phyloP scores from a whole-genome alignment of 495 filamentous ascomycete genomes.

The Aspergillus incahuasiensis region DNA sequence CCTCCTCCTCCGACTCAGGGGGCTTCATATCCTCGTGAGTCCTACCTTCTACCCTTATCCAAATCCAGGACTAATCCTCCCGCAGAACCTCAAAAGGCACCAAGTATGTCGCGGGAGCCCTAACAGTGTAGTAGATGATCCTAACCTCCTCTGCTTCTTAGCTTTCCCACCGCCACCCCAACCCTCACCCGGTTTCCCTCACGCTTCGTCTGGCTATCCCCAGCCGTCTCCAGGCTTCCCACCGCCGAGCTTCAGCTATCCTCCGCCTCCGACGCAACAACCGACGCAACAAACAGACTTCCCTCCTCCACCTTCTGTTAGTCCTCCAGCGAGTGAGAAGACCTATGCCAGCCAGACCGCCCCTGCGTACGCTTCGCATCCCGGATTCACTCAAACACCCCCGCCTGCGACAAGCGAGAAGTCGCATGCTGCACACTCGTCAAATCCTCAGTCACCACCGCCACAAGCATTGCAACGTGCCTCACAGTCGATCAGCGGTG shows the following conservation, averaged over 20 bases:
- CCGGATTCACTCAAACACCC: conserved; percentile 2
- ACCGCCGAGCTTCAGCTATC: conserved; percentile 33
- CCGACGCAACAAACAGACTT: conserved; percentile 2
- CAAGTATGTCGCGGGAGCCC: not conserved
- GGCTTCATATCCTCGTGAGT: conserved; percentile 9
- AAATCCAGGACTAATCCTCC: not conserved
- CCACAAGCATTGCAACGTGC: conserved; percentile 17
- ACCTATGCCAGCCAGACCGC: conserved; percentile 18
- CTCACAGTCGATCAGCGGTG: conserved; percentile 19
- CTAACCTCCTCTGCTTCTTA: not conserved
- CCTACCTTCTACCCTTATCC: not conserved
- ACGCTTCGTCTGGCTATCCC: conserved; percentile 7
- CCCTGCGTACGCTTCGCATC: conserved; percentile 4
- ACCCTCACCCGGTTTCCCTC: conserved; percentile 7
- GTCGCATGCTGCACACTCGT: not conserved
- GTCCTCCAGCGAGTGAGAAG: conserved; percentile 21
- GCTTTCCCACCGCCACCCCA: conserved; percentile 13
- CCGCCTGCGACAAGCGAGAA: not conserved
- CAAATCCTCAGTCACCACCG: conserved; percentile 12
- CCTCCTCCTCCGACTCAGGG: conserved; percentile 14
- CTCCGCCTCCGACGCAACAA: conserved; percentile 33
- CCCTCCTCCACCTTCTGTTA: conserved; percentile 13
- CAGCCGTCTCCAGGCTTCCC: conserved; percentile 23
- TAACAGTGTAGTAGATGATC: not conserved
- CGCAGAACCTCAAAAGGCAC: conserved; percentile 5